phyloP scores from a whole-genome alignment of 1,139 yeast species.

The Candida mesenterica region DNA sequence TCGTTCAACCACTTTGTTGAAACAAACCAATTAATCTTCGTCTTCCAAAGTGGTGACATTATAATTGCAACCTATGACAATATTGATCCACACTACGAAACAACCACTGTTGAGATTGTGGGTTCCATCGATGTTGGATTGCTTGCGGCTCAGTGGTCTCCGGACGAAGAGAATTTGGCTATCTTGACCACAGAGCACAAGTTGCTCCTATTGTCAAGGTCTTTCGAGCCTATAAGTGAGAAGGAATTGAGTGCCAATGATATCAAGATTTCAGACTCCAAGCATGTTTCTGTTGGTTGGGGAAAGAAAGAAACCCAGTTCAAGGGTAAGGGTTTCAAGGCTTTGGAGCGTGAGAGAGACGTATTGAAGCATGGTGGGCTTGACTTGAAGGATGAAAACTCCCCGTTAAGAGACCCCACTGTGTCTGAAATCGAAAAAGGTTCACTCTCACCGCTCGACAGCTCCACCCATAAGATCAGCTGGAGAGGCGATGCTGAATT shows the following conservation, averaged over 20 bases:
- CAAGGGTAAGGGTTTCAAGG: slow-evolving; percentile 88
- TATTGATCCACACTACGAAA: slow-evolving; percentile 46
- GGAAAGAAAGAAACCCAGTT: slow-evolving; percentile 97
- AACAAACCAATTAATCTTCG: slow-evolving; percentile 56
- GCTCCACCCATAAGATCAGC: slow-evolving; percentile 48
- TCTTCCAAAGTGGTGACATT: slow-evolving; percentile 69
- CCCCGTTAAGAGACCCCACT: slow-evolving; percentile 83
- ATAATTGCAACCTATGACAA: slow-evolving; percentile 62
- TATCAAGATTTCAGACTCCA: slow-evolving; percentile 56
- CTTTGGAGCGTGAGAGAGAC: slow-evolving; percentile 61
- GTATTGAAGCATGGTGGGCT: slow-evolving; percentile 69
- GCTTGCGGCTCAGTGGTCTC: slow-evolving; percentile 79
- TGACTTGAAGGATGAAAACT: slow-evolving; percentile 51
- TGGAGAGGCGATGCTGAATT: slow-evolving; percentile 97
- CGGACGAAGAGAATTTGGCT: slow-evolving; percentile 83
- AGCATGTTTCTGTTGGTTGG: slow-evolving; percentile 98
- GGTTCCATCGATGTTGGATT: slow-evolving; percentile 84
- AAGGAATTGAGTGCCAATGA: slow-evolving; percentile 58
- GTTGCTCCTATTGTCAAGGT: slow-evolving; percentile 66
- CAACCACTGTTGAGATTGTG: slow-evolving; percentile 66
- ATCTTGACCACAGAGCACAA: slow-evolving; percentile 64
- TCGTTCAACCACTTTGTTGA: slow-evolving; percentile 69
- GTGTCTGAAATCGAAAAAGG: slow-evolving; percentile 76
- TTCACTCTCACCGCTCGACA: slow-evolving; percentile 53
- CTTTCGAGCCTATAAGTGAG: slow-evolving; percentile 80